Evolutionary conservation across 1,284 basidiomycete genomes (phyloP).

Genomic region (Malassezia caprae): DNA sequence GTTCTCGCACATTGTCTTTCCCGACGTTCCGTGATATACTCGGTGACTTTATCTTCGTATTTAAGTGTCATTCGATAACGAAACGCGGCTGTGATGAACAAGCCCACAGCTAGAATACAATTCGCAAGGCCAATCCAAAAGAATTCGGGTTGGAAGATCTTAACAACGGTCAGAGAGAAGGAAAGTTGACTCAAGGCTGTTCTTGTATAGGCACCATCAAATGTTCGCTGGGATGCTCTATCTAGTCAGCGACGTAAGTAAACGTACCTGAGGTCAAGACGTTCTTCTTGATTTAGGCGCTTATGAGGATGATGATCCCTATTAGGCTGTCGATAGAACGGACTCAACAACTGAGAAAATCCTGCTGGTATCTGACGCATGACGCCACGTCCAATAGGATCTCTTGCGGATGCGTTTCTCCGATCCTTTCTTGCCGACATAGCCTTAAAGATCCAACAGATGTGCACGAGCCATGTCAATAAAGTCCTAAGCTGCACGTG

Average conservation of each 20-base stretch:
- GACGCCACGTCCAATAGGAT: too few relatives aligned
- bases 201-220: constrained; percentile 17
- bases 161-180: constrained; percentile 9
- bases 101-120: constrained; percentile 11
- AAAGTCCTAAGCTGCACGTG: constrained; percentile 1
- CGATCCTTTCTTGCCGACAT: neutral
- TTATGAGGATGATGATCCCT: constrained; percentile 1
- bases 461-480: constrained; percentile 6
- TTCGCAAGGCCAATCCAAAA: constrained; percentile 17
- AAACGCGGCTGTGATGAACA: constrained; percentile 6
- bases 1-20: neutral
- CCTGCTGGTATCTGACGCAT: constrained; percentile 3
- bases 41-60: constrained; percentile 5
- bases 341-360: neutral
- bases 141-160: constrained; percentile 13
- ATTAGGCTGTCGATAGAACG: neutral
- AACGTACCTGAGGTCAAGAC: constrained; percentile 13
- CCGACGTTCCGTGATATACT: neutral
- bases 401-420: neutral
- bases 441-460: neutral
- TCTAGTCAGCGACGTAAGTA: neutral
- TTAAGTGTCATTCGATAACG: constrained; percentile 14
- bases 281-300: neutral
- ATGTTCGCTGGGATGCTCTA: constrained; percentile 17
- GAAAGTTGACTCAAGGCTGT: constrained; percentile 10